phyloP scores from a whole-genome alignment of 371 early-diverging fungal genomes.

The Mortierella sp. region DNA sequence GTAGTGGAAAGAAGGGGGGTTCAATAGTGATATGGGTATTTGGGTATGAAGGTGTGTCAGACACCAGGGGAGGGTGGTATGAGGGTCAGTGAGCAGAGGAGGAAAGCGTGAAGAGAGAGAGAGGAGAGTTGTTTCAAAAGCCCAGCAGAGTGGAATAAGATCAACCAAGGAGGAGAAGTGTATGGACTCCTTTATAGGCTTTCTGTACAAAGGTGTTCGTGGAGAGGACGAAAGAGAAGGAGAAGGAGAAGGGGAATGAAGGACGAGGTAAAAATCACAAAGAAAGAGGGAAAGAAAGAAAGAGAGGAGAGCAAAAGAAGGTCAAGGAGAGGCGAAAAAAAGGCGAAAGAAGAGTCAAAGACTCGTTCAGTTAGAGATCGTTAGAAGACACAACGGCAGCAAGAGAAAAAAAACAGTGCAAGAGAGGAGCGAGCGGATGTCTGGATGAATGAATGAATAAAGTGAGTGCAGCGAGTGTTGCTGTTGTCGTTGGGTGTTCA shows the following conservation, averaged over 20 bases:
- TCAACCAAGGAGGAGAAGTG: neutral
- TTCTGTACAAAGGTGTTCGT: neutral
- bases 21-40: neutral
- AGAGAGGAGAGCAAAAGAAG: neutral
- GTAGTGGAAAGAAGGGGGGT: neutral
- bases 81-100: neutral
- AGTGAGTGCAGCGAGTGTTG: neutral
- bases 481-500: neutral
- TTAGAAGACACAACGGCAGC: neutral
- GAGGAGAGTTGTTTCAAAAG: neutral
- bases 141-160: neutral
- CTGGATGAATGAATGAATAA: neutral
- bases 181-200: neutral
- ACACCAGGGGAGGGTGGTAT: neutral
- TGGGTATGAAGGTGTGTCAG: neutral
- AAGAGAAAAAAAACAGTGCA: neutral
- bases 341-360: neutral
- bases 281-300: neutral
- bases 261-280: neutral
- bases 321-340: neutral
- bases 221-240: neutral
- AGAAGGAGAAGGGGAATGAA: neutral
- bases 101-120: neutral
- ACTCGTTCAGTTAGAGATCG: no score
- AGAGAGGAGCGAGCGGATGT: neutral